phyloP scores from a whole-genome alignment of 78 protist genomes.

The Mastigamoeba balamuthi region DNA sequence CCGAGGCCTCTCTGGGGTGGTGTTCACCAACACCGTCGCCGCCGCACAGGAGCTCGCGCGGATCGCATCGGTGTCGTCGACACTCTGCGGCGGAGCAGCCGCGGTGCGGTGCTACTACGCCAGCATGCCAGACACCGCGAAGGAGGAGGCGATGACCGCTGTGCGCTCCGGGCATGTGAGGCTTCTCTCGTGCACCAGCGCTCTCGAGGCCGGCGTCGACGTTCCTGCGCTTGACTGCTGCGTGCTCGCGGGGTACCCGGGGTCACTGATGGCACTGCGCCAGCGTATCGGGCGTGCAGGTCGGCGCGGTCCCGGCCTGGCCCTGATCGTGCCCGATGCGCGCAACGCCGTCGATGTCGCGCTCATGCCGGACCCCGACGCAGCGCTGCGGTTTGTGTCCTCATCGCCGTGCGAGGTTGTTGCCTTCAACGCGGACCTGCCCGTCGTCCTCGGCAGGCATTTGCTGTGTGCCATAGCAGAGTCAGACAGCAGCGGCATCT shows the following conservation, averaged over 20 bases:
- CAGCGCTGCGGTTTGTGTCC: too few species aligned
- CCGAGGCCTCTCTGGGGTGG: not conserved
- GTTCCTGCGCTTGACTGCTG: slow-evolving; percentile 49
- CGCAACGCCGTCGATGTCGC: too few species aligned
- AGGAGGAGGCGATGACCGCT: slow-evolving; percentile 17
- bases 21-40: not conserved
- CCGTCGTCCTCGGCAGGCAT: too few species aligned
- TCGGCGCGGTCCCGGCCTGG: not conserved
- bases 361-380: too few species aligned
- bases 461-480: too few species aligned
- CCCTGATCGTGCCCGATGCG: not conserved
- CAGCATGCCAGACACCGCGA: not conserved
- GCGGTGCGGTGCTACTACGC: slow-evolving; percentile 29
- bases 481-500: too few species aligned
- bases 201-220: slow-evolving; percentile 58
- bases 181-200: slow-evolving; percentile 38
- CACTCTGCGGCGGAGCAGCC: not conserved
- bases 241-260: slow-evolving; percentile 37
- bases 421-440: too few species aligned
- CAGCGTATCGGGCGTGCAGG: not conserved
- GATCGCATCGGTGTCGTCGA: slow-evolving; percentile 16
- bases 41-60: not conserved
- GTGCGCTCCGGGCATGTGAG: slow-evolving; percentile 17
- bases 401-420: too few species aligned
- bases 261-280: slow-evolving; percentile 13